Conservation (phyloP, 495 filamentous ascomycete species). For the Xylaria venustula region DNA sequence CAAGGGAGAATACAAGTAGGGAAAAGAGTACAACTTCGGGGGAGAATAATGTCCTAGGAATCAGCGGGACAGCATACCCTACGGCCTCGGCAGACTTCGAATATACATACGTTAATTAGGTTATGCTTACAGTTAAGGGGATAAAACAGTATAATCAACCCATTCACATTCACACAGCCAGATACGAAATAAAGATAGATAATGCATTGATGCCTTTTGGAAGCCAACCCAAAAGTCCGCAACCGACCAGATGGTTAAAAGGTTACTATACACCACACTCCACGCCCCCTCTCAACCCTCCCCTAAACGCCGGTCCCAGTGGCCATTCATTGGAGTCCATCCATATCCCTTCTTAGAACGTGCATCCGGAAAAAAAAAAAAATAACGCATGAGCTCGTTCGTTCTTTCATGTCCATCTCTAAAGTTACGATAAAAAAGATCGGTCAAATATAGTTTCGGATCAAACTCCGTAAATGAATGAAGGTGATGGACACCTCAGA, state of each 20-base stretch:
- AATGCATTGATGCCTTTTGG: conserved; percentile 8
- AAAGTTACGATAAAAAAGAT: conserved; percentile 13
- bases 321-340: conserved; percentile 18
- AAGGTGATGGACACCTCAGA: conserved; percentile 20
- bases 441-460: conserved; percentile 8
- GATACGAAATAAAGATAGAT: too few relatives aligned
- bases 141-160: too few relatives aligned
- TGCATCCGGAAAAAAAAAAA: too few relatives aligned
- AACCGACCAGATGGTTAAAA: background rate
- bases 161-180: too few relatives aligned
- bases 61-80: too few relatives aligned
- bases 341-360: conserved; percentile 10
- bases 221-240: background rate
- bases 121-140: too few relatives aligned
- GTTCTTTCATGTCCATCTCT: conserved; percentile 31
- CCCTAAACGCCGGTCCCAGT: conserved; percentile 26
- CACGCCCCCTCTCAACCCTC: too few relatives aligned
- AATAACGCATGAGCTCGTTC: conserved; percentile 25
- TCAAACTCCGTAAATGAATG: conserved; percentile 10
- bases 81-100: too few relatives aligned
- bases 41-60: too few relatives aligned
- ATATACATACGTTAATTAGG: too few relatives aligned
- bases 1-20: too few relatives aligned
- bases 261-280: conserved; percentile 18
- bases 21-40: too few relatives aligned